Percentiles rank a stretch among this genome's conserved stretches.
Evolutionary conservation across 768 basidiomycete genomes (phyloP).

Genomic region (Suillus sp.): DNA sequence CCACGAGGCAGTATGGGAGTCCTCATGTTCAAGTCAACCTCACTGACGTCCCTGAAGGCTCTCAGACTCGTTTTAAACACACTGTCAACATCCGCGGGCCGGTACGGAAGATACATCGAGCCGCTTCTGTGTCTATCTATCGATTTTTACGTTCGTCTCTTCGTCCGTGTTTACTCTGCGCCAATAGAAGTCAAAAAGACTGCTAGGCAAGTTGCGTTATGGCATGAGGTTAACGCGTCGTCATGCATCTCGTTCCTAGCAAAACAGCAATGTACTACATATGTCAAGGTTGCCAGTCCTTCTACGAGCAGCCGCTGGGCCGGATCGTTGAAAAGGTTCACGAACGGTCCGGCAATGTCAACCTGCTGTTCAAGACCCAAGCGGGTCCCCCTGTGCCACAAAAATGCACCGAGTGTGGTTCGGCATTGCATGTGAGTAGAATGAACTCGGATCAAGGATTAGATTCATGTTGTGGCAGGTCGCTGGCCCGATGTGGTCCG

Average conservation of each 20-base stretch:
- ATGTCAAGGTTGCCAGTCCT: constrained; percentile 82
- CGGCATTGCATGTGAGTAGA: constrained; percentile 65
- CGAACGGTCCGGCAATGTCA: constrained; percentile 56
- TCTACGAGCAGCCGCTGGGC: constrained; percentile 85
- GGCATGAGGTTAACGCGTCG: neutral
- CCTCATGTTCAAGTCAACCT: constrained; percentile 2
- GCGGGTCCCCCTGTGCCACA: constrained; percentile 65
- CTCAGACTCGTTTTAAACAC: constrained; percentile 89
- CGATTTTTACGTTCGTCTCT: constrained; percentile 95
- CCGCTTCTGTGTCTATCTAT: constrained; percentile 91
- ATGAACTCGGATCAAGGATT: neutral
- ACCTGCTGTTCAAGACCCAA: constrained; percentile 70
- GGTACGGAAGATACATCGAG: constrained; percentile 91
- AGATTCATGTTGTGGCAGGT: constrained; percentile 46
- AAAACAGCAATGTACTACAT: constrained; percentile 86
- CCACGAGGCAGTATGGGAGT: constrained; percentile 78
- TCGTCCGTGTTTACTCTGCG: constrained; percentile 73
- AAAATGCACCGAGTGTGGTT: constrained; percentile 83
- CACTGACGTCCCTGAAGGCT: constrained; percentile 51
- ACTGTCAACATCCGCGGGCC: constrained; percentile 81
- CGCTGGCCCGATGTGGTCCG: constrained; percentile 98
- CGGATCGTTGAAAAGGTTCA: constrained; percentile 63
- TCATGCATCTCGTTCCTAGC: constrained; percentile 42
- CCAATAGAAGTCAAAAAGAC: constrained; percentile 85
- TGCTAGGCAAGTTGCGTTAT: constrained; percentile 56